Conservation (phyloP, 306 rosid species). For the Begonia fuchsioides region DNA sequence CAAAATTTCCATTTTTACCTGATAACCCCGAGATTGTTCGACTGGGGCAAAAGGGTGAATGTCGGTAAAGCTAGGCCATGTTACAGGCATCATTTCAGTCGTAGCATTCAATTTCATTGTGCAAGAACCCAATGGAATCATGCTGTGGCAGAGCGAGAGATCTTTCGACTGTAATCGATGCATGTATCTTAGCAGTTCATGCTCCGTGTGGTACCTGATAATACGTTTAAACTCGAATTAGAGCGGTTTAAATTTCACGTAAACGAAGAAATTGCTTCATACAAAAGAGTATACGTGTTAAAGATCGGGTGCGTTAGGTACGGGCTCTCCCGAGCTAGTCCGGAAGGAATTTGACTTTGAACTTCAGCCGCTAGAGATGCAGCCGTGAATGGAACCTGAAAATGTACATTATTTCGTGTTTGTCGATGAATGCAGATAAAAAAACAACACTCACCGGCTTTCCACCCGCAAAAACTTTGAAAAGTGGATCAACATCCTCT, state of each 20-base stretch:
- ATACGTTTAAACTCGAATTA: slow-evolving; percentile 5
- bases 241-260: slow-evolving; percentile 3
- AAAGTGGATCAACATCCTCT: slow-evolving; percentile 87
- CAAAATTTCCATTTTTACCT: slow-evolving; percentile 29
- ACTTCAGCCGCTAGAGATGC: slow-evolving; percentile 87
- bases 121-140: slow-evolving; percentile 97
- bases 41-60: slow-evolving; percentile 92
- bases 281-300: slow-evolving; percentile 44
- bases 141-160: slow-evolving; percentile 93
- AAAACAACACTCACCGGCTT: slow-evolving; percentile 32
- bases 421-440: neutral
- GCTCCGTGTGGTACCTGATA: slow-evolving; percentile 87
- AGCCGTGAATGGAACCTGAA: slow-evolving; percentile 81
- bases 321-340: slow-evolving; percentile 56
- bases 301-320: slow-evolving; percentile 83
- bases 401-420: neutral
- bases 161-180: slow-evolving; percentile 76
- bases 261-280: neutral
- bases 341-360: slow-evolving; percentile 51
- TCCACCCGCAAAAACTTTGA: slow-evolving; percentile 64
- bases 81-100: slow-evolving; percentile 97
- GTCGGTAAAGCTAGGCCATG: slow-evolving; percentile 75
- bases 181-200: slow-evolving; percentile 80
- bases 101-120: slow-evolving; percentile 98
- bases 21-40: slow-evolving; percentile 87